phyloP scores from a whole-genome alignment of 2,329 filamentous ascomycete species.

The Biscogniauxia sp. region DNA sequence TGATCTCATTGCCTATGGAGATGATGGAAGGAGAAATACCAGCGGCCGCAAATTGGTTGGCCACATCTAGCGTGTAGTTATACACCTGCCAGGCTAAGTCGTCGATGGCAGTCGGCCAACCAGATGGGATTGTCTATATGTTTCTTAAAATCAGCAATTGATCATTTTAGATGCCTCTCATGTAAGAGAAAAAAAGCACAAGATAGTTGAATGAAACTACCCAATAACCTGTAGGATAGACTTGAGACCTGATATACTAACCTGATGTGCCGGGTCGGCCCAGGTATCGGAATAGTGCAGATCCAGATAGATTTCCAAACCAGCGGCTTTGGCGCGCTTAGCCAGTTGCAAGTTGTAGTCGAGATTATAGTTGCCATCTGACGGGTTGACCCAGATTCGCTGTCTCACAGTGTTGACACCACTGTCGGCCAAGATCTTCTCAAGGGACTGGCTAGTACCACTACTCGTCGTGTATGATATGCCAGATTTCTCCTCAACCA shows the following conservation, averaged over 20 bases:
- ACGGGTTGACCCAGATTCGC: constrained; percentile 68
- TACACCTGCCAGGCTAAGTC: constrained; percentile 61
- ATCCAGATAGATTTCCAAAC: constrained; percentile 60
- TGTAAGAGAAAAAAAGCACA: too few species aligned
- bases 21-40: constrained; percentile 59
- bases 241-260: not conserved
- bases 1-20: constrained; percentile 73
- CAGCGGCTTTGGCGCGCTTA: constrained; percentile 60
- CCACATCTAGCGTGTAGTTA: constrained; percentile 64
- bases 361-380: constrained; percentile 63
- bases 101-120: constrained; percentile 61
- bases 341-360: constrained; percentile 70
- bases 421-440: constrained; percentile 58
- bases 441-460: constrained; percentile 54
- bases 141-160: not conserved
- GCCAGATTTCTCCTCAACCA: constrained; percentile 60
- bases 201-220: not conserved
- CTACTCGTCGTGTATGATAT: constrained; percentile 57
- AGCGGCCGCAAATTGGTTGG: constrained; percentile 57
- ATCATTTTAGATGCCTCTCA: not conserved
- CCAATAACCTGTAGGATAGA: not conserved
- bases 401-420: constrained; percentile 71
- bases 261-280: constrained; percentile 65
- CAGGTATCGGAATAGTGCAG: constrained; percentile 69
- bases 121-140: constrained; percentile 50